These are phyloP conservation scores for Raphanus hybrid DNA, from an alignment of 441 rosid species.

Conservation along the genomic window DNA sequence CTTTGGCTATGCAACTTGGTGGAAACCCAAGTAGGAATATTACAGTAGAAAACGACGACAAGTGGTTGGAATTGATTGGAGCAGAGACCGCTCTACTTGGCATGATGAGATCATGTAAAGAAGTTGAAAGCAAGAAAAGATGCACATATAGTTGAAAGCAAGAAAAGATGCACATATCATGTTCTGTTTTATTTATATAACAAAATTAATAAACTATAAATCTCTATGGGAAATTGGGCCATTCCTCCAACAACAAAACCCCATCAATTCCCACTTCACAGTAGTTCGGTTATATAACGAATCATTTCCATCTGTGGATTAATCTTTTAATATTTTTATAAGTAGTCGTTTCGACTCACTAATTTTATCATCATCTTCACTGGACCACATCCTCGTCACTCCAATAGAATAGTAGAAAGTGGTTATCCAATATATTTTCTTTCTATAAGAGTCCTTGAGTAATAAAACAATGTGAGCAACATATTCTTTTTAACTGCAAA, in stretches of 20 bases:
- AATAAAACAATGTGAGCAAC: not conserved
- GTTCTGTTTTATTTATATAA: not conserved
- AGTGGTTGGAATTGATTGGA: conserved; percentile 50
- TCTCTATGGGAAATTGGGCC: conserved; percentile 97
- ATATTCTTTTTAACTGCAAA: not conserved
- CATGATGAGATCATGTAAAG: conserved; percentile 58
- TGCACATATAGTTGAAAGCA: conserved; percentile 32
- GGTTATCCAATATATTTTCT: conserved; percentile 8
- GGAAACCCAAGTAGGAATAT: conserved; percentile 30
- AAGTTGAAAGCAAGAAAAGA: conserved; percentile 37
- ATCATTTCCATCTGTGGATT: conserved; percentile 31
- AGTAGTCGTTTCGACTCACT: conserved; percentile 12
- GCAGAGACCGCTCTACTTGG: conserved; percentile 62
- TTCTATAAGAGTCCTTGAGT: not conserved
- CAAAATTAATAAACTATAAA: conserved; percentile 46
- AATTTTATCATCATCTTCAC: conserved; percentile 31
- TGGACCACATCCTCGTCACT: conserved; percentile 28
- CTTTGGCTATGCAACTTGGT: conserved; percentile 3
- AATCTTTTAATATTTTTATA: conserved; percentile 1
- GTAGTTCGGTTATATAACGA: conserved; percentile 24
- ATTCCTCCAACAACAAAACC: conserved; percentile 45
- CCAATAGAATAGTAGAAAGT: conserved; percentile 37
- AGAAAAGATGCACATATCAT: conserved; percentile 20
- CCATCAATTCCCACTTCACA: conserved; percentile 31
- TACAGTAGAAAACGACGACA: conserved; percentile 33